Evolutionary conservation across 2,329 filamentous ascomycete species (phyloP), one percentile per base, ranked within the genome.

Genomic region (Didymella keratinophila): DNA sequence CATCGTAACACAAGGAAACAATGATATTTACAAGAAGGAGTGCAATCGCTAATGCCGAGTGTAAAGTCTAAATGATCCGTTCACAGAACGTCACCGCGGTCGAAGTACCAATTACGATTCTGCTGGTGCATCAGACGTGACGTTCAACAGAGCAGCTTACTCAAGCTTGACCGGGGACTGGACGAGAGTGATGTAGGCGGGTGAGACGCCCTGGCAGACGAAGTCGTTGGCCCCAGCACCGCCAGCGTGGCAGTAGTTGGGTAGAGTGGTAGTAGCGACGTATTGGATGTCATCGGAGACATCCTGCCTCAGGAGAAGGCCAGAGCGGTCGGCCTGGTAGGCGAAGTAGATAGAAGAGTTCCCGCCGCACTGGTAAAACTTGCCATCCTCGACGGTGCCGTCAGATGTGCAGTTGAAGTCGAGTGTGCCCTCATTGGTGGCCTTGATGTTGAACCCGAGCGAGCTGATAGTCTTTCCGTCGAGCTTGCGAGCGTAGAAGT

Each of bases 191-290:
- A 88, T 86, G 45, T 65, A 69, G 59, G 87, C 84, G 64, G 84
- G 85, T 39, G 77, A 79, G 54, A 95, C 84, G 64, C 93, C 93
- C 44, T 88, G 84, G 66, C 90, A 82, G 70, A 97, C 92, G 71
- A 94, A 83, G 47, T 85, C 82, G 60, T 88, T 81, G 23, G 87
- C 43, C 2, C 63, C 60, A 23, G 45, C 51, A 11, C 60, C 62
- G 12, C 65, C 66, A 12, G 55, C 59, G 47, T 52, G 63, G 57
- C 66, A 69, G 45, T 58, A 37, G 45, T 54, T 54, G 34, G 61
- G 63, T 0, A 64, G 20, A n/a, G 59, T 60, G 21, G 62, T 52
- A 14, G 66, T 68, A 47, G 42, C 66, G 25, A 61, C 37, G 2
- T 48, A 53, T 28, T 62, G 50, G 47, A 62, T 54, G 43, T 45